Evolutionary conservation across 192 early-diverging fungal species (phyloP), one percentile per base, ranked within the genome.

Genomic region (Coemansia reversa): DNA sequence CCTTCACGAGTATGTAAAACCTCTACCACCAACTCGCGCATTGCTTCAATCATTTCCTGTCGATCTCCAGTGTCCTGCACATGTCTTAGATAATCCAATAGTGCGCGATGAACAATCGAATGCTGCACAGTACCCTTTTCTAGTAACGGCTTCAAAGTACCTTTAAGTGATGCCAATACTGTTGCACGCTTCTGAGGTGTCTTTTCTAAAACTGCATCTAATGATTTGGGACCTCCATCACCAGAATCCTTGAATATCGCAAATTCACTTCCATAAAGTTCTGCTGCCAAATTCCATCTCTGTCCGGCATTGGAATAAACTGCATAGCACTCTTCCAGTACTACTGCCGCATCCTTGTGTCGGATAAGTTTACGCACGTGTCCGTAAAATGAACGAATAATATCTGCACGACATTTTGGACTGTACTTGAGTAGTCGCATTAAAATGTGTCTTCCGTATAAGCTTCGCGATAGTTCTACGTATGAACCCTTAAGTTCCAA

Each of bases 201-300:
- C 25, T 45, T 19, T 9, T 67, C 73, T 22, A 98, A 76, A 39
- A 97, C 84, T 5, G 58, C 63, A 51, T 76, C 75, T 14, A 82
- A 14, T 11, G 63, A 60, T 14, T 50, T 45, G 2, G 29, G 22
- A 22, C 65, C 70, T 9, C 84, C 83, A 48, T 83, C 81, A 25
- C 9, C 50, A 1, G 50, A 25, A 45, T 39, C 49, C 86, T 89
- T 92, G 73, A 94, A 96, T 23, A 97, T 64, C 4, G 90, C 86
- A 81, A 90, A 94, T 70, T 97, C 95, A 12, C 87, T 90, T 50
- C 95, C 95, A 74, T 95, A 97, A 69, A 98, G 93, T 83, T 98
- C 95, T 54, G 92, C 87, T 53, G 93, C 85, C 65, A 98, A 76
- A 18, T 77, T 71, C 50, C 81, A 81, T 42, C 90, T 70, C 73